A percentile compares a stretch with the other conserved stretches of the same genome.
These are phyloP conservation scores for Adansonia rubrostipa DNA, from an alignment of 441 rosid genomes.

Conservation along the genomic window DNA sequence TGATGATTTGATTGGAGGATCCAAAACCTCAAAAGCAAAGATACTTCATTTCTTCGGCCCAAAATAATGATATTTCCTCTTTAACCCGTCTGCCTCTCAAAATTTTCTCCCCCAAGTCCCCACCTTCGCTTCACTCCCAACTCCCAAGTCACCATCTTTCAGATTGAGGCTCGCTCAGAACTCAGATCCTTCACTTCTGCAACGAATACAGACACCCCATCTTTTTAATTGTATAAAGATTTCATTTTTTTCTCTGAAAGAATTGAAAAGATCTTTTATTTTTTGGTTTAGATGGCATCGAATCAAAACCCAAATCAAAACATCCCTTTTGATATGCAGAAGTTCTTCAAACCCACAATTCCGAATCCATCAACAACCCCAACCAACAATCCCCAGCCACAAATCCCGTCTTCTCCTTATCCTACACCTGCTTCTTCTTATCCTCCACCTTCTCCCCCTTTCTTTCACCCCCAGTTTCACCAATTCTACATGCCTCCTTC, in stretches of 20 bases:
- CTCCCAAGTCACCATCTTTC: slow-evolving; percentile 37
- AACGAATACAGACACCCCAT: not conserved
- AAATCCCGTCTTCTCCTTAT: slow-evolving; percentile 24
- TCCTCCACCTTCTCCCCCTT: slow-evolving; percentile 61
- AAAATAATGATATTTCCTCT: not conserved
- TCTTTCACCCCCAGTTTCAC: slow-evolving; percentile 45
- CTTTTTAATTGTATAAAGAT: not conserved
- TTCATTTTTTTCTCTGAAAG: not conserved
- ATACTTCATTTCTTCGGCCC: not conserved
- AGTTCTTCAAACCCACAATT: slow-evolving; percentile 41
- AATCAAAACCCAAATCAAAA: slow-evolving; percentile 35
- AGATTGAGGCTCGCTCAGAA: not conserved
- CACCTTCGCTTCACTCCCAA: slow-evolving; percentile 18
- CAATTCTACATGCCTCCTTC: slow-evolving; percentile 47
- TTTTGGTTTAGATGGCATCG: slow-evolving; percentile 23
- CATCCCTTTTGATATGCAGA: slow-evolving; percentile 42
- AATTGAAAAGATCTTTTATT: not conserved
- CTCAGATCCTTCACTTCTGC: slow-evolving; percentile 15
- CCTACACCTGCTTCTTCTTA: slow-evolving; percentile 42
- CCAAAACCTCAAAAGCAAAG: too few species aligned
- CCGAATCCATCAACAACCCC: not conserved
- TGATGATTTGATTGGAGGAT: too few species aligned
- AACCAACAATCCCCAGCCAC: not conserved
- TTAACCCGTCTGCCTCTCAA: not conserved
- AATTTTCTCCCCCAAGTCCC: slow-evolving; percentile 28